Base-by-base conservation (phyloP, 495 filamentous ascomycete species). In the Neurospora sp. region DNA sequence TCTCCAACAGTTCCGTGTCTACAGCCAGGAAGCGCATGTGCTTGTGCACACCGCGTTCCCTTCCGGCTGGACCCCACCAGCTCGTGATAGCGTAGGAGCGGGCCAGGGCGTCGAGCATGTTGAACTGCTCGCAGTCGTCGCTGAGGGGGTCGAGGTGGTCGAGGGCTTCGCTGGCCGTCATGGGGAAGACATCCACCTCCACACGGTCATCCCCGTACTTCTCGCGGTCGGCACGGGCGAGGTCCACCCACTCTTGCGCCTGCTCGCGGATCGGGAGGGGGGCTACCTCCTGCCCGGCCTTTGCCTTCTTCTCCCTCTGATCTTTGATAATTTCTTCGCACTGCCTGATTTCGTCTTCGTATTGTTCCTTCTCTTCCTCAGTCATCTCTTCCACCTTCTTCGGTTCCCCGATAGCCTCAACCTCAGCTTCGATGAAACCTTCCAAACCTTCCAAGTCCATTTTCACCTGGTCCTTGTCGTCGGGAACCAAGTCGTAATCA, bases 11-110 rank as follows among this genome's bases (percentile, higher is more conserved):
- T 42, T 69, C 70, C 70, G 85, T 79, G 70, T 86, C 80, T 53
- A 16, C 77, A 73, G 88, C 86, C 68, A 88, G 84, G 72, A 87
- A 86, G 48, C 87, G 84, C 77, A 90, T 80, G 70, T 80, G 78
- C 22, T 41, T 53, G 22, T 70, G 17, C 37, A 78, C 71, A 41
- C 70, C 39, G 1, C 27, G 7, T 7, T 9, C 40, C 71, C 17
- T 71, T 69, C 39, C 75, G 79, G 69, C 72, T 68, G 5, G 77
- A 69, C 76, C 71, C 78, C 8, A 75, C n/a, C 27, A 70, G 73
- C 40, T 83, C 5, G 2, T 16, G 22, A 65, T 27, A 4, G 16
- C 83, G 81, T 81, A 83, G 48, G 78, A 3, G 10, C 68, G 3
- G 12, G 74, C 76, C n/a, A 76, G 71, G 14, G 83, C 69, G n/a